Base-by-base conservation (phyloP, 2,329 filamentous ascomycete species). In the Cryphonectria radicalis region DNA sequence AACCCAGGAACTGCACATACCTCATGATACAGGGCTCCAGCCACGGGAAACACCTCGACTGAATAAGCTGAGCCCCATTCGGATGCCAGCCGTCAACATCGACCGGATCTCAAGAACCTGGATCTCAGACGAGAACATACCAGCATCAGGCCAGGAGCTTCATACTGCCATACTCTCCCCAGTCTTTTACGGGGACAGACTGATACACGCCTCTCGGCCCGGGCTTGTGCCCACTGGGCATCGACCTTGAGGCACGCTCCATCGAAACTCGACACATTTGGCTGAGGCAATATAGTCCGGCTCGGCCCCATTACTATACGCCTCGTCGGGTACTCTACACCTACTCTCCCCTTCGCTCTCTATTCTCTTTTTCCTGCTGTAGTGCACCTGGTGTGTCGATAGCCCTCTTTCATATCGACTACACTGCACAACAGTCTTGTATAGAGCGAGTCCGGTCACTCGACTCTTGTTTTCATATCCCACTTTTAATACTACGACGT, bases 381-480 rank as follows among this genome's bases (percentile, higher is more conserved):
- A 83, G 82, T 82, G 82, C 84, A 42, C 84, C 83, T 84, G 82
- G 82, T 80, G 81, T 81, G 83, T 86, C 83, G 83, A 83, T 86
- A 85, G 78, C 83, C 80, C 83, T 87, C 82, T 83, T 86, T 86
- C 81, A 83, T 80, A 83, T 84, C 83, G 81, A 77, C 80, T 77
- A 74, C 74, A 65, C 76, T 73, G 63, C 69, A 67, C 78, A 77
- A 79, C 76, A 77, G 74, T 78, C 40, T 79, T 77, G 74, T 73
- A 75, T 77, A 75, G 80, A 80, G 83, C 86, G 81, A 86, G 87
- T 86, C 84, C 83, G 87, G 87, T 82, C 84, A 85, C 83, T 82
- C 84, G 80, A 78, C 79, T 79, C 74, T 77, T 72, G 74, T 77
- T 77, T 78, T 17, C 43, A 57, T 73, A 69, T 69, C n/a, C 60